Evolutionary conservation across 495 filamentous ascomycete species (phyloP), one percentile per base, ranked within the genome.

Genomic region (Aspergillus wentii): DNA sequence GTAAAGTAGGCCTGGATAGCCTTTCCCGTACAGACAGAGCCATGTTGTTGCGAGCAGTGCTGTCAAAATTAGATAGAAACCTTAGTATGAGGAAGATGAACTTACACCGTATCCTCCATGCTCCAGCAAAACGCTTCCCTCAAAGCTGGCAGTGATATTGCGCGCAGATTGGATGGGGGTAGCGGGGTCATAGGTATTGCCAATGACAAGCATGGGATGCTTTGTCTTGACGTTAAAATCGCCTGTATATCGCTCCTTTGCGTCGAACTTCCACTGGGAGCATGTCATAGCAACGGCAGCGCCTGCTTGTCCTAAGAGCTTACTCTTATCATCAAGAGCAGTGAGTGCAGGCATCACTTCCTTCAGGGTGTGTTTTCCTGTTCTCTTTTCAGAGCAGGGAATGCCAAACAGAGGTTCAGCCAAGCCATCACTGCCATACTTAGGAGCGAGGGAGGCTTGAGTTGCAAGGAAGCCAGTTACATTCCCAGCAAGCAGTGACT

Each of bases 191-290:
- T 44, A 48, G 1, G 50, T 61, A 37, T 68, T 72, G 2, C 63
- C 60, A 16, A 72, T 59, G 17, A 72, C 44, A 3, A 76, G 46
- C 10, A 68, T 42, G 4, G 68, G 68, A 17, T 64, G 57, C 46
- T 54, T 59, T 1, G 70, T 72, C 52, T 54, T 61, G 8, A 68
- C 58, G 9, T 57, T 27, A 40, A 68, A 72, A 33, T 54, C 45
- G 1, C 61, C 66, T 7, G 20, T 46, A 36, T 68, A 72, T 9
- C 48, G 44, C 43, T 66, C 68, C 35, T 62, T 62, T 4, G 66
- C 59, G 7, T 56, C 42, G 25, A 67, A 54, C 28, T 49, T 51
- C 70, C 69, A 75, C 34, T 57, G 57, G 6, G 56, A 50, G 34
- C 68, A 75, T 13, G 43, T 31, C 16, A 44, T 31, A 14, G 50